Evolutionary conservation across 176 grass and related monocot genomes (phyloP), one percentile per base, ranked within the genome.

Genomic region (Aechmea fasciata): DNA sequence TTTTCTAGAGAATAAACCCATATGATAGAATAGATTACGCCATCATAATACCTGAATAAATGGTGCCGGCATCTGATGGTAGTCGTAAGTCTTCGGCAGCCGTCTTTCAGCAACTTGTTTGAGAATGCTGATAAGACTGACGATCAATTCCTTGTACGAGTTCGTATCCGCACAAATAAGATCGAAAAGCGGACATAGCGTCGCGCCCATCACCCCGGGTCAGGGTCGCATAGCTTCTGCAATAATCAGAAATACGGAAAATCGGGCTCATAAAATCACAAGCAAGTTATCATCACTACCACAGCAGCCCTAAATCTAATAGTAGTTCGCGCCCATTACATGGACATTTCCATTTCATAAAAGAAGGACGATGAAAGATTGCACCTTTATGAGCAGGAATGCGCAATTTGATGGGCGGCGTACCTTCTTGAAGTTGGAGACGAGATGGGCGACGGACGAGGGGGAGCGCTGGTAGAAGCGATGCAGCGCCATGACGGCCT

Each of bases 171-270:
- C 95, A 50, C 72, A 80, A 78, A 99, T 88, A 57, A 99, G 80
- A 70, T 99, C 95, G 62, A 90, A 99, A 29, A 99, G 78, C 22
- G 95, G 95, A 62, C 87, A 99, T 1, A 99, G 64, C 10, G 90
- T 90, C 75, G 95, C 95, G 63, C 90, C 90, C 95, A 99, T 99
- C 49, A 99, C 95, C 95, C 95, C 28, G 95, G 90, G 74, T 99
- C 95, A 82, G 85, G 93, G 67, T 99, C 95, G 73, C 87, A 94
- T 11, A 99, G 80, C 71, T 77, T 99, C 95, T 99, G 85, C 51
- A 79, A 25, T 71, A 70, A 49, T 77, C 15, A 78, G 29, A 80
- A 73, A 10, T 13, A 75, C 50, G 10, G 69, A 17, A 49, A 67
- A 19, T 73, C 15, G 15, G n/a, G n/a, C 14, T 29, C 62, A 47